Evolutionary conservation across 345 rosid species (phyloP).

Genomic region (Garcia nutans): DNA sequence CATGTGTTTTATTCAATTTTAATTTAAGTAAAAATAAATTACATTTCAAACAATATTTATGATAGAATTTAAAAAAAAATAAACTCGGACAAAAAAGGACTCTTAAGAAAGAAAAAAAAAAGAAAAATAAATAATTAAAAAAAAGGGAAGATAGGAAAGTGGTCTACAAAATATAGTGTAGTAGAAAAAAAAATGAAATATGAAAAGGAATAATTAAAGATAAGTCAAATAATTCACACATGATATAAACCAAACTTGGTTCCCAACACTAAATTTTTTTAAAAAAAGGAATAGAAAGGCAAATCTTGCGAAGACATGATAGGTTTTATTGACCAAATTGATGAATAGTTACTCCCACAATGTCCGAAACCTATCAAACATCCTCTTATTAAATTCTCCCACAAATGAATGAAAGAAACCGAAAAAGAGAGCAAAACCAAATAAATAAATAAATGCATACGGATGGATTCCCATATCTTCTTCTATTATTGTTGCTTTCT

Average conservation of each 20-base stretch:
- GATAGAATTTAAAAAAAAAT: no score
- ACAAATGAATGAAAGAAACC: neutral
- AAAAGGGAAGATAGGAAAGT: no score
- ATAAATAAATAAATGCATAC: conserved; percentile 23
- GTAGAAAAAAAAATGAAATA: neutral
- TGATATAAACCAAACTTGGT: conserved; percentile 11
- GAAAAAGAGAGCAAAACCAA: conserved; percentile 21
- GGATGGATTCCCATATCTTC: conserved; percentile 26
- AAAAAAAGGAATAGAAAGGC: neutral
- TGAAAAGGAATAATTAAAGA: neutral
- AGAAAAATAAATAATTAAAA: no score
- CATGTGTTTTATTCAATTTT: no score
- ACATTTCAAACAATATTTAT: no score
- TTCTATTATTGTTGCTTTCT: conserved; percentile 18
- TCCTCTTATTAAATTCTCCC: conserved; percentile 19
- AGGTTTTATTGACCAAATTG: conserved; percentile 22
- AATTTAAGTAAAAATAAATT: no score
- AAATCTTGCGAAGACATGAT: conserved; percentile 24
- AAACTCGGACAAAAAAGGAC: no score
- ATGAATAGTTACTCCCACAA: conserved; percentile 22
- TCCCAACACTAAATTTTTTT: no score
- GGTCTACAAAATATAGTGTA: no score
- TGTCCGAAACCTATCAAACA: conserved; percentile 25
- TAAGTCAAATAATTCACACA: neutral
- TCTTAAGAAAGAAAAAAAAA: no score